Evolutionary conservation across 225 moss, liverwort and hornwort genomes (phyloP).

Genomic region (Marchantia polymorpha): DNA sequence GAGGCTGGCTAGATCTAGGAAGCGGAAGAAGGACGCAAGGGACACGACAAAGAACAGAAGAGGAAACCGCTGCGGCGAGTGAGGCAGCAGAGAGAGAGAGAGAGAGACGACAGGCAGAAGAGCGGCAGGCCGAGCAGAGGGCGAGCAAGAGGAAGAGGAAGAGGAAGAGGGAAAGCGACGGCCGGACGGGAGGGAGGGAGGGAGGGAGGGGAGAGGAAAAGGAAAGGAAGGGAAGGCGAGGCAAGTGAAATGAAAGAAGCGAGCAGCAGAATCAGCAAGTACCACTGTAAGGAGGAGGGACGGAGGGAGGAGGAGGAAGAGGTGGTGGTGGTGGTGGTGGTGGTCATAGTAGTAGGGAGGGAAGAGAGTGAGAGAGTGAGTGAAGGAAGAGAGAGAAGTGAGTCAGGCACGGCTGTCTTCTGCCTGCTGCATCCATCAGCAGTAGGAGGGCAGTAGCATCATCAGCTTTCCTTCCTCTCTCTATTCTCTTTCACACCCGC

Average conservation of each 20-base stretch:
- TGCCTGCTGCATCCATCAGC: conserved; percentile 4
- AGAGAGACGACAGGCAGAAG: no score
- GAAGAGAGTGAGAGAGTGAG: neutral
- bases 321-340: neutral
- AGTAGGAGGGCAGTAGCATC: conserved; percentile 13
- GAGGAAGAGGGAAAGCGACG: neutral
- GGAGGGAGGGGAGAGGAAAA: neutral
- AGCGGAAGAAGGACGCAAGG: no score
- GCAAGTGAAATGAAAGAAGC: neutral
- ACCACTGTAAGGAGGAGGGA: neutral
- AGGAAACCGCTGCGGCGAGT: no score
- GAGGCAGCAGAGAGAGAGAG: neutral
- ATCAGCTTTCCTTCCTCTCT: neutral
- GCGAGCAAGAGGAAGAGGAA: neutral
- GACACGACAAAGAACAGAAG: no score
- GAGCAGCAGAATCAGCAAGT: neutral
- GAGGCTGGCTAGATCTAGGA: no score
- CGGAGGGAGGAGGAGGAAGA: neutral
- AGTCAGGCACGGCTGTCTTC: neutral
- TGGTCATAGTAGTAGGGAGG: no score
- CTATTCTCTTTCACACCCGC: neutral
- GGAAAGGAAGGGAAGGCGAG: neutral
- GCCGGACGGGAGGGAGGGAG: neutral
- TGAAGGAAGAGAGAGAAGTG: neutral
- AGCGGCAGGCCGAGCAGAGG: no score